Conservation (phyloP, 768 basidiomycete species). For the Russula olivacea region DNA sequence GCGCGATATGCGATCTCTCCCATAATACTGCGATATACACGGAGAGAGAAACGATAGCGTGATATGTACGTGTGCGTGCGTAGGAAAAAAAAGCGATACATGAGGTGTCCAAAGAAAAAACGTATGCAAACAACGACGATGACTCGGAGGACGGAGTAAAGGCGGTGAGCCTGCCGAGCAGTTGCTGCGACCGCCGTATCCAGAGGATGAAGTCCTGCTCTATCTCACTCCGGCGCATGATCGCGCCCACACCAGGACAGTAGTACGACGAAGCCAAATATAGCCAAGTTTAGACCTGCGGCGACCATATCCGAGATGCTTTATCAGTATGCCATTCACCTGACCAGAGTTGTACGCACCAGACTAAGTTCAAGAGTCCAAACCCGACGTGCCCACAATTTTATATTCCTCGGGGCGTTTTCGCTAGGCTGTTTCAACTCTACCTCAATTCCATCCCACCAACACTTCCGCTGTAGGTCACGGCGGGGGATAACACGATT, state of each 20-base stretch:
- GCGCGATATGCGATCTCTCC: neutral
- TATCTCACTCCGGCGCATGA: constrained; percentile 1
- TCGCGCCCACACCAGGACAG: neutral
- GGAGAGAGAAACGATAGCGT: constrained; percentile 3
- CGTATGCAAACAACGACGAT: constrained; percentile 1
- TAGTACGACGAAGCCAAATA: neutral
- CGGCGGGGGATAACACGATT: neutral
- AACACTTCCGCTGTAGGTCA: constrained; percentile 82
- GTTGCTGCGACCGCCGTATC: neutral
- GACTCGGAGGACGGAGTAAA: neutral
- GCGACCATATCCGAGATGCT: constrained; percentile 1
- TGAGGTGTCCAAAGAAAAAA: constrained; percentile 8
- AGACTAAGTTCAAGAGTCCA: constrained; percentile 97
- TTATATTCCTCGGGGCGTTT: constrained; percentile 53
- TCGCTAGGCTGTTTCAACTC: constrained; percentile 61
- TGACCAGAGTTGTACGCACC: constrained; percentile 40
- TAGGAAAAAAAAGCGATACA: neutral
- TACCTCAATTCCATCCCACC: constrained; percentile 98
- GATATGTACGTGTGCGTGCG: constrained; percentile 8
- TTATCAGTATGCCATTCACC: neutral
- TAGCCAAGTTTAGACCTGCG: constrained; percentile 18
- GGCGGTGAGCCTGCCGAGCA: neutral
- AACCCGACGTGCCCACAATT: constrained; percentile 94
- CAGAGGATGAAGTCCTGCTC: neutral
- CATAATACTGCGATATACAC: constrained; percentile 17